Percentiles rank a stretch among this genome's conserved stretches.
phyloP scores from a whole-genome alignment of 495 filamentous ascomycete genomes.

The Lophiostoma macrostomum region DNA sequence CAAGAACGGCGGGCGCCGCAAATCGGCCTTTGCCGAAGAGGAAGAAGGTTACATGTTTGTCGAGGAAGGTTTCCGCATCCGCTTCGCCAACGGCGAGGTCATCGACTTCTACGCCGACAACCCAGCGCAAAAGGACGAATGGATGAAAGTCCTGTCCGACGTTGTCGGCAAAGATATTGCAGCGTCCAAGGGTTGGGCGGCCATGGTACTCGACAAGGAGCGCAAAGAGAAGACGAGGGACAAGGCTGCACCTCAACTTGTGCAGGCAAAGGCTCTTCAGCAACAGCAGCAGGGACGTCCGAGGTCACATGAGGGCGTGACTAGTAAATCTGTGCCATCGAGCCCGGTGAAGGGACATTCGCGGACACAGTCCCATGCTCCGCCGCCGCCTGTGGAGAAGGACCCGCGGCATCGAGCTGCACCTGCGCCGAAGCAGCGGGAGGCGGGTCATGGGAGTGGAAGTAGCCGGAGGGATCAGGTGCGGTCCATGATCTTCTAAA shows the following conservation, averaged over 20 bases:
- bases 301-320: constrained; percentile 19
- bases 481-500: constrained; percentile 36
- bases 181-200: constrained; percentile 67
- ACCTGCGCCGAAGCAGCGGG: neutral
- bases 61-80: constrained; percentile 96
- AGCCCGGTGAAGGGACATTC: constrained; percentile 33
- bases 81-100: constrained; percentile 94
- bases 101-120: constrained; percentile 98
- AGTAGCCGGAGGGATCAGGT: constrained; percentile 26
- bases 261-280: constrained; percentile 32
- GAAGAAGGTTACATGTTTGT: constrained; percentile 99
- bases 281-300: constrained; percentile 14
- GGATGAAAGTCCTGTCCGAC: constrained; percentile 89
- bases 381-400: constrained; percentile 31
- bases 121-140: constrained; percentile 77
- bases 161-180: constrained; percentile 67
- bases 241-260: constrained; percentile 24
- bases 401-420: constrained; percentile 9
- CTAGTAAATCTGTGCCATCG: constrained; percentile 25
- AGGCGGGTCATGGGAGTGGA: neutral
- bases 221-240: constrained; percentile 24
- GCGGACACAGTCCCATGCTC: constrained; percentile 18
- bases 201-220: constrained; percentile 65
- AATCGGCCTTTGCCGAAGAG: constrained; percentile 94
- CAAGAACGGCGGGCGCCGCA: constrained; percentile 73